A percentile compares a stretch with the other conserved stretches of the same genome.
These are phyloP conservation scores for Verticillium tricorpus DNA, from an alignment of 2,329 filamentous ascomycete genomes.

Conservation along the genomic window DNA sequence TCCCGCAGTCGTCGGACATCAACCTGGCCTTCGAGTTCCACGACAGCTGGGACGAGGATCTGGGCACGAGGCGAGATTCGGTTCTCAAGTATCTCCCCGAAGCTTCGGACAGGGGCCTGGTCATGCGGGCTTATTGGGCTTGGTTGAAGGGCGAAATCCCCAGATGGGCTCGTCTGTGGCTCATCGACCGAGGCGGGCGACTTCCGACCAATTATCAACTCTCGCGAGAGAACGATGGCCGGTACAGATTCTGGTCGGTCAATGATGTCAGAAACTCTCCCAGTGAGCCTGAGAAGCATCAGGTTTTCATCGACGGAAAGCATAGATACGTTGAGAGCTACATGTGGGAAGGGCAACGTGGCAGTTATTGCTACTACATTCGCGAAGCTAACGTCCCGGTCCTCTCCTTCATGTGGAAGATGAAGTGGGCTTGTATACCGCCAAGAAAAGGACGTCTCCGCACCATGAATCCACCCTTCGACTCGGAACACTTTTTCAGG, in stretches of 20 bases:
- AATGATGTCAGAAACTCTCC: not conserved
- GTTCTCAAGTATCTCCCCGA: not conserved
- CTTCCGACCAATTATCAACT: not conserved
- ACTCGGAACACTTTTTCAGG: no score
- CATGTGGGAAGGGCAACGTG: not conserved
- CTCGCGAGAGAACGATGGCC: not conserved
- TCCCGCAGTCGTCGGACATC: no score
- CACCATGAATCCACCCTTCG: no score
- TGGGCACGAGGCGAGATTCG: not conserved
- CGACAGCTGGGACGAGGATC: not conserved
- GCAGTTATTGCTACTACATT: not conserved
- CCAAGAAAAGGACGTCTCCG: not conserved
- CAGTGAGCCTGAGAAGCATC: not conserved
- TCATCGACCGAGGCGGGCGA: not conserved
- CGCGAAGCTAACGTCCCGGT: not conserved
- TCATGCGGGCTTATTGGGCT: not conserved
- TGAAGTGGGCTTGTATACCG: not conserved
- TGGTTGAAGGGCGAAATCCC: not conserved
- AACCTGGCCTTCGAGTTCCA: not conserved
- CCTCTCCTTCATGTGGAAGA: not conserved
- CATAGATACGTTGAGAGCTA: not conserved
- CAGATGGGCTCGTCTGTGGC: not conserved
- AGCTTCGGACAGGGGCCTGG: not conserved
- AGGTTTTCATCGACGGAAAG: not conserved
- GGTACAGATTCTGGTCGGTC: not conserved